Percentiles rank a stretch among this genome's conserved stretches.
phyloP scores from a whole-genome alignment of 768 basidiomycete species.

The Fomitopsis pulvina region DNA sequence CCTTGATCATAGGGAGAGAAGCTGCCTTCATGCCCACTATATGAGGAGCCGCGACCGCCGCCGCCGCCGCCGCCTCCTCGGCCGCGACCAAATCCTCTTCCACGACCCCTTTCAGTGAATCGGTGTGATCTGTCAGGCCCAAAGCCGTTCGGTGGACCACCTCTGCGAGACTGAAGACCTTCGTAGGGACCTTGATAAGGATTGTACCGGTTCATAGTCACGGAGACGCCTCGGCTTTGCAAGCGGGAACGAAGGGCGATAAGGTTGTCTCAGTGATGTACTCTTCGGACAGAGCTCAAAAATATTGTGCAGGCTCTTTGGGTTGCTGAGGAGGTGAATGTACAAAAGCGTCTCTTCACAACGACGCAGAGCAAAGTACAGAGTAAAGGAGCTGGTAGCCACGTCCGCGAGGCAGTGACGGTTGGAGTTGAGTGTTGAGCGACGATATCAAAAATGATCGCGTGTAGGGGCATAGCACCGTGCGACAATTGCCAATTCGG shows the following conservation, averaged over 20 bases:
- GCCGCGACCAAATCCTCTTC: conserved; percentile 40
- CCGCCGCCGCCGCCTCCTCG: conserved; percentile 21
- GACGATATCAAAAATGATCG: conserved; percentile 1
- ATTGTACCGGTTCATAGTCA: conserved; percentile 80
- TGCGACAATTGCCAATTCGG: neutral
- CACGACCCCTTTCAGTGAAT: conserved; percentile 53
- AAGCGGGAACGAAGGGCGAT: neutral
- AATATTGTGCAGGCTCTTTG: neutral
- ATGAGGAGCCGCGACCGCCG: conserved; percentile 28
- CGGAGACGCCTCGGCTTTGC: neutral
- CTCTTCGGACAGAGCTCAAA: neutral
- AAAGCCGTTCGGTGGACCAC: conserved; percentile 57
- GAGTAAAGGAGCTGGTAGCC: neutral
- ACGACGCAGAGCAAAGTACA: neutral
- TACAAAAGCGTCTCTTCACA: neutral
- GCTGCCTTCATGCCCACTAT: conserved; percentile 47
- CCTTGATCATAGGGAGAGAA: conserved; percentile 59
- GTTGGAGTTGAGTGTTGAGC: conserved; percentile 11
- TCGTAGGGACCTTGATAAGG: conserved; percentile 74
- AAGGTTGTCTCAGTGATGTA: conserved; percentile 15
- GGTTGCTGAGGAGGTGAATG: neutral
- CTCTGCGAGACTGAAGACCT: conserved; percentile 48
- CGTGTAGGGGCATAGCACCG: neutral
- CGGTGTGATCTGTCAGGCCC: conserved; percentile 71
- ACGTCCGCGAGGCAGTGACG: conserved; percentile 4